Base-by-base conservation (phyloP, 2,329 filamentous ascomycete species). In the Alternaria sp. region DNA sequence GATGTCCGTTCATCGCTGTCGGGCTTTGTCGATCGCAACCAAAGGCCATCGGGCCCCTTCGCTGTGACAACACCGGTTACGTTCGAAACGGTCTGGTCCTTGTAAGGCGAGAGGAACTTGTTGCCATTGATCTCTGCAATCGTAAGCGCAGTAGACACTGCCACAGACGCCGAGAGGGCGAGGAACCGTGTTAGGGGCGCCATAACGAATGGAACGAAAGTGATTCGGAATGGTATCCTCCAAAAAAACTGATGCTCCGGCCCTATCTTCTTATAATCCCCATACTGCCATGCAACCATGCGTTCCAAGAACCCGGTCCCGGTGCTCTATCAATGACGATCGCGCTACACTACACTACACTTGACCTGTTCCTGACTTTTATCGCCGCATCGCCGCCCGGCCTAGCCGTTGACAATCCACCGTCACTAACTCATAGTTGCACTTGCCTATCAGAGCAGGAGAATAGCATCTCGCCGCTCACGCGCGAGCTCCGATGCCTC, bases 91-190 rank as follows among this genome's bases (percentile, higher is more conserved):
- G 77, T 78, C 72, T 87, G 78, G 49, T 85, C 85, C 8, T 81
- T 81, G 73, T 86, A 86, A 0, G 88, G 84, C 16, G 89, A 91
- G 48, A 90, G 75, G 76, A 86, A 91, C 22, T 77, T 82, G 69
- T 87, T 83, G 65, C 89, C 89, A 67, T 90, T 91, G 82, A 91
- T 90, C 36, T 91, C 90, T 69, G 88, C 67, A 46, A 72, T 66
- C n/a, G 75, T 74, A 5, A 68, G 62, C 7, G 69, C 69, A 16
- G 62, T 65, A 3, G 65, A 63, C 16, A 64, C 51, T 30, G 62
- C 65, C 30, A 65, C 46, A 11, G 62, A 65, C 22, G 68, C 63
- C 42, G 66, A 65, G 24, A 70, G 46, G 39, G 66, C 63, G 18
- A 69, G 49, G 51, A 71, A 47, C 38, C 60, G 61, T 20, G 62